Base-by-base conservation (phyloP, 73 alveolate species). In the Paraurostyla sp. region DNA sequence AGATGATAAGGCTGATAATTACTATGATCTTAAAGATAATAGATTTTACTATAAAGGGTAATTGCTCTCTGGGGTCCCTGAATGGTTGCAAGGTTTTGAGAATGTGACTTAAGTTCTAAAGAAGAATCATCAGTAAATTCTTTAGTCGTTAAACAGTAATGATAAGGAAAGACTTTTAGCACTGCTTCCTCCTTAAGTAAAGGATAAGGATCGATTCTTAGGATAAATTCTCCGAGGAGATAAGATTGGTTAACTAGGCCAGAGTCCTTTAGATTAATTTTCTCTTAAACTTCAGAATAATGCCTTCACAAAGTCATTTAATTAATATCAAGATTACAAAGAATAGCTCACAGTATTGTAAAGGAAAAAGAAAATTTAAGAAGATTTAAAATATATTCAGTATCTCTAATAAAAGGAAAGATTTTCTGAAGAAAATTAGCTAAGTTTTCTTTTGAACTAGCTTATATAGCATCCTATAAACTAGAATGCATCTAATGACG, bases 241-340 rank as follows among this genome's bases (percentile, higher is more conserved):
- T 51, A 78, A 45, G 40, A 60, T 78, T 49, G 80, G 89, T n/a
- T 23, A 3, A 2, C n/a, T 78, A 13, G 78, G 78, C 0, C 6
- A 50, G 50, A 54, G 78, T 50, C 89, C 89, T 7, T 51, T 78
- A 30, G 89, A 78, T 9, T 13, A 35, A 11, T 78, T 78, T 78
- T n/a, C 51, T 4, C n/a, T 50, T 4, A 78, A 78, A 38, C 60
- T 78, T 22, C 20, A 78, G 33, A 32, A 51, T 27, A 59, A 62
- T 6, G 76, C 13, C 11, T 78, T 51, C 62, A 54, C 76, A 9
- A 78, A 78, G 29, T 7, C 54, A 13, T 78, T 78, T 41, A 23
- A 78, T 27, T 36, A 54, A 49, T 51, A n/a, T 38, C 6, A 50
- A 40, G 45, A 78, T 7, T 51, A 51, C 40, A 78, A 41, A 54